Conservation (phyloP, 148 eudicot species). For the Mesembryanthemum crystallinum region DNA sequence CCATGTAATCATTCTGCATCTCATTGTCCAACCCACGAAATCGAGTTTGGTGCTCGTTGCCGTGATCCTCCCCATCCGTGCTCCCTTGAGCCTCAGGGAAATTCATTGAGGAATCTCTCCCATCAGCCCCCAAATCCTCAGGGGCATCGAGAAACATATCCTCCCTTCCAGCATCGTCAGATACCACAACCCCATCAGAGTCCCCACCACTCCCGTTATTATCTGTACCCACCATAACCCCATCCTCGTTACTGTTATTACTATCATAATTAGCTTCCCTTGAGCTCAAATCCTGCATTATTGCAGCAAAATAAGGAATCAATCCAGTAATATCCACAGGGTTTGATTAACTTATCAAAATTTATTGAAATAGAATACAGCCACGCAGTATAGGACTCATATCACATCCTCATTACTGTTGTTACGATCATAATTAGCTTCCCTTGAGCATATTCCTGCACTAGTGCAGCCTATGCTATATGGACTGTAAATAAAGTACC, state of each 20-base stretch:
- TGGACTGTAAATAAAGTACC: neutral
- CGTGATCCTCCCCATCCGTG: slow-evolving; percentile 44
- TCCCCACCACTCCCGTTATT: slow-evolving; percentile 47
- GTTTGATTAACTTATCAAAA: neutral
- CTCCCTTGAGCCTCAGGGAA: slow-evolving; percentile 47
- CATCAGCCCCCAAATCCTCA: slow-evolving; percentile 69
- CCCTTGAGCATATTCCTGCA: neutral
- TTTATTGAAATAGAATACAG: neutral
- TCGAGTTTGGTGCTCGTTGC: slow-evolving; percentile 30
- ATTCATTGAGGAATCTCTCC: slow-evolving; percentile 38
- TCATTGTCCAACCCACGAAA: slow-evolving; percentile 50
- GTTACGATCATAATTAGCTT: neutral
- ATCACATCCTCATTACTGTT: neutral
- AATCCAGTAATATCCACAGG: neutral
- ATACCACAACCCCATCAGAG: slow-evolving; percentile 53
- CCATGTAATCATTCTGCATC: slow-evolving; percentile 50
- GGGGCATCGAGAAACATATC: slow-evolving; percentile 96
- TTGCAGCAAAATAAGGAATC: slow-evolving; percentile 6
- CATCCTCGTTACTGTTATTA: slow-evolving; percentile 43
- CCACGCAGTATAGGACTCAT: neutral
- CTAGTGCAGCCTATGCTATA: neutral
- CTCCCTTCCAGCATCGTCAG: slow-evolving; percentile 80
- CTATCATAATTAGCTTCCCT: slow-evolving; percentile 43
- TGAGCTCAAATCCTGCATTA: slow-evolving; percentile 41
- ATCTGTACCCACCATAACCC: slow-evolving; percentile 45